A percentile compares a stretch with the other conserved stretches of the same genome.
These are phyloP conservation scores for Fraxinus cuspidata DNA, from an alignment of 257 asterid genomes.

Conservation along the genomic window DNA sequence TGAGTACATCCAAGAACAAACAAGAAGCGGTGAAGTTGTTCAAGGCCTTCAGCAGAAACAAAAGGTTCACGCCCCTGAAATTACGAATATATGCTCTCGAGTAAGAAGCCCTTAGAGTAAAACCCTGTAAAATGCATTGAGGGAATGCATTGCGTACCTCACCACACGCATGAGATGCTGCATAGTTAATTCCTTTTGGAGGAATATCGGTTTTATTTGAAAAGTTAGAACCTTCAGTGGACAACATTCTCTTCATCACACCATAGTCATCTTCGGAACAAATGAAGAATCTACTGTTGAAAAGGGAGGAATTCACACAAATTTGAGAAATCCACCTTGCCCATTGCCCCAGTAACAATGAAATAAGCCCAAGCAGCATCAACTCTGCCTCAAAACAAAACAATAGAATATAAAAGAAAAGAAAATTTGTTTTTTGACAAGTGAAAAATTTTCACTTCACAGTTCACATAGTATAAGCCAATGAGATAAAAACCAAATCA, in stretches of 20 bases:
- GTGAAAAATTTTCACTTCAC: background rate
- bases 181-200: constrained; percentile 43
- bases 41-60: constrained; percentile 88
- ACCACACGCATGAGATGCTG: constrained; percentile 62
- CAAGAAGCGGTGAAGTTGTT: constrained; percentile 81
- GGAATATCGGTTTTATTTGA: constrained; percentile 53
- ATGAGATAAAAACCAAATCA: background rate
- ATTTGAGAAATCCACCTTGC: constrained; percentile 77
- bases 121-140: background rate
- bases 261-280: constrained; percentile 71
- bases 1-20: constrained; percentile 87
- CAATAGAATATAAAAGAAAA: background rate
- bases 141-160: constrained; percentile 40
- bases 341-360: constrained; percentile 87
- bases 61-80: constrained; percentile 85
- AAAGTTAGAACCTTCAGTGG: constrained; percentile 24
- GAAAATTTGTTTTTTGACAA: background rate
- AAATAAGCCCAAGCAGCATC: constrained; percentile 91
- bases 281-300: constrained; percentile 69
- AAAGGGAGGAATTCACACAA: constrained; percentile 78
- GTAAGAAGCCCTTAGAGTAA: background rate
- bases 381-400: constrained; percentile 50
- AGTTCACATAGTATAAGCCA: background rate
- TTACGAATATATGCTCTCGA: background rate
- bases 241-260: constrained; percentile 31